Percentiles rank a stretch among this genome's conserved stretches.
Evolutionary conservation across 2,329 filamentous ascomycete species (phyloP).

Genomic region (Botryosphaeria dothidea): DNA sequence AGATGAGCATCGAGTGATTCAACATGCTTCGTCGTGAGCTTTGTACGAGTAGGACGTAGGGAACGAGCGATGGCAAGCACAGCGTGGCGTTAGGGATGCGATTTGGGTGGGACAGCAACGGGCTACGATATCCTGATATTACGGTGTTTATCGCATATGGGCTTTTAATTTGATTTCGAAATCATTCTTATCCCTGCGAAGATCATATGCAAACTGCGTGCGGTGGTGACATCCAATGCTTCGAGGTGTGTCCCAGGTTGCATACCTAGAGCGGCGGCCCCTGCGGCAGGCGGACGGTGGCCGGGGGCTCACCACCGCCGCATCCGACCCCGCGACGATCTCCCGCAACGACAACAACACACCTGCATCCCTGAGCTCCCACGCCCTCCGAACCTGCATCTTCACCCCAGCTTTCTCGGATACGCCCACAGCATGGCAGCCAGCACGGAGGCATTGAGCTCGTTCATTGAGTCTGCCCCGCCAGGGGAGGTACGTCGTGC

Average conservation of each 20-base stretch:
- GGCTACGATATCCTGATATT: constrained; percentile 8
- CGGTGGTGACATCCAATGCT: too few species aligned
- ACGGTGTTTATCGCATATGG: not conserved
- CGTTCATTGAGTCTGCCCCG: constrained; percentile 91
- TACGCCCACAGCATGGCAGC: constrained; percentile 30
- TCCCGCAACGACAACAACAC: constrained; percentile 23
- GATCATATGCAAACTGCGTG: not conserved
- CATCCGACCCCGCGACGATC: constrained; percentile 27
- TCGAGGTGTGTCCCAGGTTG: too few species aligned
- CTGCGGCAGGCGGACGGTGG: not conserved
- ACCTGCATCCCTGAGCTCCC: constrained; percentile 2
- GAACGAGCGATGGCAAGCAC: not conserved
- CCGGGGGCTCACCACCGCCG: constrained; percentile 23
- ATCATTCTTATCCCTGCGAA: not conserved
- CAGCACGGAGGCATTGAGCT: constrained; percentile 51
- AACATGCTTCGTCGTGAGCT: not conserved
- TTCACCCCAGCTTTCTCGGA: not conserved
- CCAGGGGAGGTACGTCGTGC: constrained; percentile 79
- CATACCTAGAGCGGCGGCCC: not conserved
- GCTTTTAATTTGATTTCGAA: not conserved
- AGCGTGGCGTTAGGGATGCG: not conserved
- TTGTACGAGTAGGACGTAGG: constrained; percentile 1
- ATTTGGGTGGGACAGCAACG: not conserved
- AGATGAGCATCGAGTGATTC: constrained; percentile 95
- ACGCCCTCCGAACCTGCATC: not conserved